Percentiles rank a stretch among this genome's conserved stretches.
Conservation (phyloP, 345 rosid genomes). For the Euphorbia tirucalli region DNA sequence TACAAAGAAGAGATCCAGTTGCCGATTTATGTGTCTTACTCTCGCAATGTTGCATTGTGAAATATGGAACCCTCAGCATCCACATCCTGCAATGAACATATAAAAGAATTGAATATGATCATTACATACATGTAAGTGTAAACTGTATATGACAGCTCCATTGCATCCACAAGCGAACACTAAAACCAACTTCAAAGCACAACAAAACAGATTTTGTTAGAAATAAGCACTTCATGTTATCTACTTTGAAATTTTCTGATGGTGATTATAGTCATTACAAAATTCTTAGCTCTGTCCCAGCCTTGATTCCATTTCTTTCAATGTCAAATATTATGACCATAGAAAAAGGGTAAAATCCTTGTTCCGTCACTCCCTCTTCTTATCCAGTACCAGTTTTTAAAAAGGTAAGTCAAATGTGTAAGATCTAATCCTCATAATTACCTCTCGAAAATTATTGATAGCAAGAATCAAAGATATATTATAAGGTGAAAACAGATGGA, state of each 20-base stretch:
- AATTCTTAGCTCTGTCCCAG: neutral
- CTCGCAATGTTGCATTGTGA: constrained; percentile 89
- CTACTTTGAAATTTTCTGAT: neutral
- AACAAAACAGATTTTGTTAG: neutral
- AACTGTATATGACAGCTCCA: neutral
- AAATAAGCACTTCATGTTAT: neutral
- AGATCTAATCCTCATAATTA: neutral
- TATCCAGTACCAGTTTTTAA: neutral
- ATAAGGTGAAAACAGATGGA: neutral
- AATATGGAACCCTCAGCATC: constrained; percentile 80
- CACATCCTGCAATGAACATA: constrained; percentile 51
- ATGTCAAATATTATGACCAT: neutral
- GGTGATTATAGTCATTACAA: neutral
- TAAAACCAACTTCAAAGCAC: neutral
- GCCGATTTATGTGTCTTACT: constrained; percentile 49
- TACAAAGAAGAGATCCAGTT: constrained; percentile 10
- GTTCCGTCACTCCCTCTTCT: neutral
- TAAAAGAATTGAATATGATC: constrained; percentile 18
- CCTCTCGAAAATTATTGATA: neutral
- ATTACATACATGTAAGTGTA: constrained; percentile 1
- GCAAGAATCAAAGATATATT: neutral
- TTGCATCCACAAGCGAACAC: neutral
- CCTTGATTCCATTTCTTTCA: neutral
- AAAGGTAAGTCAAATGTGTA: neutral
- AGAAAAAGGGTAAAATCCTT: no score